Evolutionary conservation across 148 eudicot species (phyloP), one percentile per base, ranked within the genome.

Genomic region (Chenopodium formosanum): DNA sequence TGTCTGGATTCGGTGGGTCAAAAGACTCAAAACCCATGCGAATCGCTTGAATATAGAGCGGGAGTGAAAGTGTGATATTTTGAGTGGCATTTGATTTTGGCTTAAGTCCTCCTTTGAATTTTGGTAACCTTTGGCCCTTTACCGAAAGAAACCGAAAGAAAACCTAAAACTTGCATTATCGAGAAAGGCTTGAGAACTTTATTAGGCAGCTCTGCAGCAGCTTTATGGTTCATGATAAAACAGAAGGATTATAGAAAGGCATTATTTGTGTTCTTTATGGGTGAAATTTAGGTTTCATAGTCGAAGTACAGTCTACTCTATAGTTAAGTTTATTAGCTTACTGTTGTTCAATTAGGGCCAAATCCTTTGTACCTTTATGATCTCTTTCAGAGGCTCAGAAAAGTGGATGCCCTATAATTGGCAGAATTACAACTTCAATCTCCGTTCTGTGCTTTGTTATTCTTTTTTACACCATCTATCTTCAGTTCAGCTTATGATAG

Each of bases 1-100:
- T 89, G 17, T 90, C 90, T 2, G 84, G 83, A 78, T 91, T 82
- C 9, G 97, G 98, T 10, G 99, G 98, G 62, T 94, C 97, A 37
- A 96, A 96, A 32, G 34, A 16, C 98, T 37, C 40, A 37, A 37
- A 40, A 40, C 44, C 99, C 94, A 77, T 4, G 99, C 98, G 84
- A 96, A 96, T 70, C 98, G 80, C 80, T 97, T 89, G 73, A 96
- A 96, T 97, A 96, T 94, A 67, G 83, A 40, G 44, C 44, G 7
- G 44, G 44, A 40, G 44, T 40, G 44, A 40, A 40, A 40, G 7
- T 40, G 44, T 40, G 44, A 5, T 40, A 40, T 40, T 40, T 40
- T 40, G 44, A 40, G 44, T 1, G 8, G 44, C 44, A 5, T 40
- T 37, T 37, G 44, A 37, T 37, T 37, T 40, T 40, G 44, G 7